phyloP scores from a whole-genome alignment of 208 protist species.

The Leishmania turanica region DNA sequence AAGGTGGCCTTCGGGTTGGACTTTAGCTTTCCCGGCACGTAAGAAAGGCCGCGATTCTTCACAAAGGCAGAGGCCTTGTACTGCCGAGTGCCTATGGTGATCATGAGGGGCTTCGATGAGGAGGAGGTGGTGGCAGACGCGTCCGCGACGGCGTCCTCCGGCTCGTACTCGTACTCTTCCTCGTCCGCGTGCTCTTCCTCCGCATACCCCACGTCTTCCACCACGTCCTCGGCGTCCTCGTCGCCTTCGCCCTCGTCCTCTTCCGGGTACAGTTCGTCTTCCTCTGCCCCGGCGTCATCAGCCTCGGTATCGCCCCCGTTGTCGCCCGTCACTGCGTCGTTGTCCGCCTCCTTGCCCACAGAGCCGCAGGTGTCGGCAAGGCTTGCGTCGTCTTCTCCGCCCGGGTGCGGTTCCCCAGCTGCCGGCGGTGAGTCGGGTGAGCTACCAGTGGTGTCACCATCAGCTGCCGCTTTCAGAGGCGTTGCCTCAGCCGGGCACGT shows the following conservation, averaged over 20 bases:
- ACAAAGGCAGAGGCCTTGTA: conserved; percentile 62
- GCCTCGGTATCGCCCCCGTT: background rate
- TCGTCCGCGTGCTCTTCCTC: conserved; percentile 30
- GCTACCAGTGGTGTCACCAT: conserved; percentile 11
- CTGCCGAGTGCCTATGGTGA: conserved; percentile 41
- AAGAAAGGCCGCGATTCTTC: conserved; percentile 59
- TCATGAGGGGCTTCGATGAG: conserved; percentile 2
- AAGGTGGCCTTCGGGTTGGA: conserved; percentile 65
- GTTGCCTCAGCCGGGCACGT: conserved; percentile 2
- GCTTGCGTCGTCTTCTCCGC: background rate
- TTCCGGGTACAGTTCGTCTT: background rate
- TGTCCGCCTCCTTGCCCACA: background rate
- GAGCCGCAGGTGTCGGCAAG: background rate
- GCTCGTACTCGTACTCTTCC: conserved; percentile 40
- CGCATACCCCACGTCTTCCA: conserved; percentile 21
- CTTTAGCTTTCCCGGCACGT: conserved; percentile 40
- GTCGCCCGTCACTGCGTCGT: background rate
- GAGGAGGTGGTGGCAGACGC: conserved; percentile 4
- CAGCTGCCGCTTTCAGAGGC: background rate
- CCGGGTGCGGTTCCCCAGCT: background rate
- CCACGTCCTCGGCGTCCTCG: conserved; percentile 32
- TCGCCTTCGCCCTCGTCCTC: conserved; percentile 5
- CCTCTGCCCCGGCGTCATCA: background rate
- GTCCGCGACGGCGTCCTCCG: conserved; percentile 18
- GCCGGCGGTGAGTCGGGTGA: background rate